A percentile compares a stretch with the other conserved stretches of the same genome.
Evolutionary conservation across 108 stramenopile genomes (phyloP).

Genomic region (Cyclotella distinguenda): DNA sequence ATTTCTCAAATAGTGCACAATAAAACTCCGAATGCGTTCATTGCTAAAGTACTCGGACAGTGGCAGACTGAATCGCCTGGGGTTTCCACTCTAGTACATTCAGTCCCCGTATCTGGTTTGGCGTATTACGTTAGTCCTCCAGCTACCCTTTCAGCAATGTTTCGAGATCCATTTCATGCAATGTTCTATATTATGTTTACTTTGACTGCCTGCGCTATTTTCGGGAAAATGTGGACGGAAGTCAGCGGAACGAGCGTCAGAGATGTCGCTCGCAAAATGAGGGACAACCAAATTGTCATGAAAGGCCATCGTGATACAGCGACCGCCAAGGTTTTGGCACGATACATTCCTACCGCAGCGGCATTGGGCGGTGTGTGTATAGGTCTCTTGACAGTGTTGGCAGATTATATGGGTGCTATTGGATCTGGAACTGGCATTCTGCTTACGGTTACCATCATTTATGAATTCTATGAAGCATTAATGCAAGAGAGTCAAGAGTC

Average conservation of each 20-base stretch:
- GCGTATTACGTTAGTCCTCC: conserved; percentile 99
- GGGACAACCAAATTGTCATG: conserved; percentile 98
- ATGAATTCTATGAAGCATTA: conserved; percentile 94
- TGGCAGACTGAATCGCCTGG: conserved; percentile 72
- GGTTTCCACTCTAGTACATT: conserved; percentile 76
- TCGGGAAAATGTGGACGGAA: conserved; percentile 99
- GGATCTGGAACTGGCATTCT: conserved; percentile 95
- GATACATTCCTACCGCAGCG: conserved; percentile 99
- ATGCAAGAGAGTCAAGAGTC: conserved; percentile 61
- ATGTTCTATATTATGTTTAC: conserved; percentile 98
- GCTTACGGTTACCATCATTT: conserved; percentile 98
- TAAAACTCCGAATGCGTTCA: conserved; percentile 89
- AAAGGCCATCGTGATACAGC: conserved; percentile 98
- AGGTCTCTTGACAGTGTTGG: conserved; percentile 94
- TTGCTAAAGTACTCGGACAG: conserved; percentile 94
- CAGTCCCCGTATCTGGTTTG: conserved; percentile 93
- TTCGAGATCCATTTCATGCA: conserved; percentile 98
- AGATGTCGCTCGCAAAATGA: conserved; percentile 98
- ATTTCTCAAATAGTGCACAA: conserved; percentile 98
- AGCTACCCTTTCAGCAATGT: conserved; percentile 81
- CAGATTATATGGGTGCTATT: conserved; percentile 96
- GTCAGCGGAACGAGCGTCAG: conserved; percentile 96
- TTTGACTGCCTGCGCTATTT: conserved; percentile 95
- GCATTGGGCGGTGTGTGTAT: conserved; percentile 99
- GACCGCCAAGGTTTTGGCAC: conserved; percentile 90